These are phyloP conservation scores for Hericium coralloides DNA, from an alignment of 768 basidiomycete species.

Conservation along the genomic window DNA sequence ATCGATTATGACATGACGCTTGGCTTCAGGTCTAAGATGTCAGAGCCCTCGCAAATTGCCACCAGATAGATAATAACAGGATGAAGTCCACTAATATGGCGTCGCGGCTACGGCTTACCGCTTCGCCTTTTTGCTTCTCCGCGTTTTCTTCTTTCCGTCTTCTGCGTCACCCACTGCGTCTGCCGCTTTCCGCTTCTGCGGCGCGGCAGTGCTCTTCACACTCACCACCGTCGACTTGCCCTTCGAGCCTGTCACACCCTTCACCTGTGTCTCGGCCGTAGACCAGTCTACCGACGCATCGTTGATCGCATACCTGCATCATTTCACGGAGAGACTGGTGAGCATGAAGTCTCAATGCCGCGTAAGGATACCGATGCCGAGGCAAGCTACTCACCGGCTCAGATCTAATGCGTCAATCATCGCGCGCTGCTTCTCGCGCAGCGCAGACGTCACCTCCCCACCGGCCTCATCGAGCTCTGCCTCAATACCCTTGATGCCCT, in stretches of 20 bases:
- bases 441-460: slow-evolving; percentile 43
- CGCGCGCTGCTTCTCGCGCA: slow-evolving; percentile 69
- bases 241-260: slow-evolving; percentile 27
- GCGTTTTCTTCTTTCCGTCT: slow-evolving; percentile 32
- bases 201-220: slow-evolving; percentile 41
- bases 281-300: slow-evolving; percentile 65
- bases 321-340: slow-evolving; percentile 6
- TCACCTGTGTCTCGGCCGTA: slow-evolving; percentile 64
- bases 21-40: too few relatives aligned
- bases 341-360: background rate
- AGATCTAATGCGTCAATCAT: slow-evolving; percentile 86
- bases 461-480: slow-evolving; percentile 52
- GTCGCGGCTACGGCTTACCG: slow-evolving; percentile 17
- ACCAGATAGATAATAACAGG: too few relatives aligned
- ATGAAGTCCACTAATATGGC: too few relatives aligned
- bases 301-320: slow-evolving; percentile 64
- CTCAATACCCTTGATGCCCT: slow-evolving; percentile 22
- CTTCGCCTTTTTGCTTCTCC: slow-evolving; percentile 37
- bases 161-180: slow-evolving; percentile 26
- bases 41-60: too few relatives aligned
- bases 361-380: background rate
- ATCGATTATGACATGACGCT: too few relatives aligned
- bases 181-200: slow-evolving; percentile 53
- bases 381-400: slow-evolving; percentile 56
- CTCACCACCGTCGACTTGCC: slow-evolving; percentile 68